Evolutionary conservation across 202 grass and related monocot genomes (phyloP), one percentile per base, ranked within the genome.

Genomic region (Zizania palustris): DNA sequence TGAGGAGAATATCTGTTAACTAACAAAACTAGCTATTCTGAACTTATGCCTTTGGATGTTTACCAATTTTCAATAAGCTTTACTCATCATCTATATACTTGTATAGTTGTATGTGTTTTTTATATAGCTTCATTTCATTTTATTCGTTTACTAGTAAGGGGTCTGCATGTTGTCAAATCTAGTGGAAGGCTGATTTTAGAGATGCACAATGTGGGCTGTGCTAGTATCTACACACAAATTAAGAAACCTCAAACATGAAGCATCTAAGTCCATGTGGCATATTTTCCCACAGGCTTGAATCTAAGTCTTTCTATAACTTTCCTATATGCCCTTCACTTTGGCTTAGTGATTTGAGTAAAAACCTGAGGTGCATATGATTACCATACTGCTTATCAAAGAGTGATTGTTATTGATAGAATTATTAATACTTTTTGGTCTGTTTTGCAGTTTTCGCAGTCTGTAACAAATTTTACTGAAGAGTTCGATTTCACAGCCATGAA

Each of bases 401-500:
- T 1, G 11, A 3, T 53, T 75, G 21, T 20, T 22, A 22, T 80
- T 50, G 36, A 13, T 60, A 43, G 42, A 37, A n/a, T 7, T 48
- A 61, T 44, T 81, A 13, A 61, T 34, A 69, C 2, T 72, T 76
- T 66, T 9, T 42, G 14, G 56, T 45, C 82, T 75, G 12, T 50
- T 41, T 49, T 88, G 83, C 79, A 90, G 91, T 78, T 88, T 12
- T 86, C 80, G 2, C 83, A 77, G 12, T 85, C 75, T 20, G 79
- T 83, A 63, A 90, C 89, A 59, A 49, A 91, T 51, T 96, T 92
- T 75, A 92, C 82, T 14, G 93, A 92, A 86, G 93, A 96, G 77
- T 96, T 96, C 82, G 93, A 96, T 92, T 96, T 96, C 68, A 87
- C 48, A 56, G 93, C 93, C 15, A 96, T 96, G 93, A 96, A 96